These are phyloP conservation scores for Cornus suecica DNA, from an alignment of 148 eudicot genomes.

Conservation along the genomic window DNA sequence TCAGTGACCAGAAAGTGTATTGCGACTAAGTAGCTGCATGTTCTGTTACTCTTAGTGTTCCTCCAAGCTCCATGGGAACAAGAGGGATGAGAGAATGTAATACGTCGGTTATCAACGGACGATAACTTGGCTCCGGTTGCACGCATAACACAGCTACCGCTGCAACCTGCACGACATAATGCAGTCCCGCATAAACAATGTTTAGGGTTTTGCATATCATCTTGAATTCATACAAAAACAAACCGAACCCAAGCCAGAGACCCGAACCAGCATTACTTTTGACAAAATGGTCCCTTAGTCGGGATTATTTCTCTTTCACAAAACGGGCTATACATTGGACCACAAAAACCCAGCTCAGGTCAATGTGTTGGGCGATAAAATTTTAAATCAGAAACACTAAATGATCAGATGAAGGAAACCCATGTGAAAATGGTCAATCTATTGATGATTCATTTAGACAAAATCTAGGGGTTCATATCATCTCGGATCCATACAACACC, in stretches of 20 bases:
- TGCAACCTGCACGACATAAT: conserved; percentile 52
- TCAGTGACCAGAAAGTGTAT: background rate
- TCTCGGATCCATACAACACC: too few relatives aligned
- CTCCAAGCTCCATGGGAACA: conserved; percentile 79
- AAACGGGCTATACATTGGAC: too few relatives aligned
- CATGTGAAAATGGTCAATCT: too few relatives aligned
- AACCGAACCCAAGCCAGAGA: background rate
- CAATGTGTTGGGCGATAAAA: too few relatives aligned
- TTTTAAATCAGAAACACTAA: too few relatives aligned
- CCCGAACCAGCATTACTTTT: background rate
- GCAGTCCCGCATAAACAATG: background rate
- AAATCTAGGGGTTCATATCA: too few relatives aligned
- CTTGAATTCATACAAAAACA: background rate
- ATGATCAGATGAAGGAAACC: too few relatives aligned
- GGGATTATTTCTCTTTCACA: too few relatives aligned
- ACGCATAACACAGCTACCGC: conserved; percentile 92
- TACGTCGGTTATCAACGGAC: conserved; percentile 85
- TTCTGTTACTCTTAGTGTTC: conserved; percentile 51
- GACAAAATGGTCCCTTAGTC: too few relatives aligned
- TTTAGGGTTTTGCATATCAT: background rate
- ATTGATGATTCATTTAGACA: too few relatives aligned
- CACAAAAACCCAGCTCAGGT: too few relatives aligned
- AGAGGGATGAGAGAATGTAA: conserved; percentile 83
- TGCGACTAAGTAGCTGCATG: conserved; percentile 3
- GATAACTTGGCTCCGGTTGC: conserved; percentile 88